A percentile compares a stretch with the other conserved stretches of the same genome.
Evolutionary conservation across 2,329 filamentous ascomycete genomes (phyloP).

Genomic region (Dactylonectria estremocensis): DNA sequence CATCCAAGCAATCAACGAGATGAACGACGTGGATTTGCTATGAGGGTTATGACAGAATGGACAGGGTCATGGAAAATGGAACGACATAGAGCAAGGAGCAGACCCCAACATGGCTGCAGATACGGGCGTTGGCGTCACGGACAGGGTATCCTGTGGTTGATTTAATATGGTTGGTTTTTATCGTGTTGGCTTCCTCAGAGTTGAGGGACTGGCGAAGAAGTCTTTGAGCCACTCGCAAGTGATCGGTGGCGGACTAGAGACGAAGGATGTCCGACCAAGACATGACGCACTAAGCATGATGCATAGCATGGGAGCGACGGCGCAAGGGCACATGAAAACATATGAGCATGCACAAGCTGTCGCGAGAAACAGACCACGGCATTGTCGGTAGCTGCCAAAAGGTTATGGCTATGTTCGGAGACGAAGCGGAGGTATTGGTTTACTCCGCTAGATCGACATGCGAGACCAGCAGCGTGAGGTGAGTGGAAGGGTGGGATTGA

Average conservation of each 20-base stretch:
- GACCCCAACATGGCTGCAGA: not conserved
- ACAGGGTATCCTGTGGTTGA: slow-evolving; percentile 27
- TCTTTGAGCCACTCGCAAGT: slow-evolving; percentile 16
- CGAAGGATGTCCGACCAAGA: slow-evolving; percentile 28
- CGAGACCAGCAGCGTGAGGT: not conserved
- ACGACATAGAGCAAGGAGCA: slow-evolving; percentile 23
- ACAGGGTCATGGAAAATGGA: slow-evolving; percentile 14
- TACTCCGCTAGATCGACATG: not conserved
- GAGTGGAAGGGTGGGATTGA: not conserved
- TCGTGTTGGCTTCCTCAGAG: slow-evolving; percentile 25
- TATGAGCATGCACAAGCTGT: slow-evolving; percentile 10
- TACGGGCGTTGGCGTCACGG: slow-evolving; percentile 27
- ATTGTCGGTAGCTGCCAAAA: not conserved
- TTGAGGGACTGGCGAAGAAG: slow-evolving; percentile 21
- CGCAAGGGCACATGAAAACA: slow-evolving; percentile 32
- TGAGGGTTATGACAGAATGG: slow-evolving; percentile 32
- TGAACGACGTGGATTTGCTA: slow-evolving; percentile 54
- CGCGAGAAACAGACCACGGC: slow-evolving; percentile 7
- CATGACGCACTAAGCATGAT: slow-evolving; percentile 21
- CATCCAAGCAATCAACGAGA: slow-evolving; percentile 59
- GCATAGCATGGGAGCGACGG: slow-evolving; percentile 50
- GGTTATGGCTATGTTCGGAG: slow-evolving; percentile 4
- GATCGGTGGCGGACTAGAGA: slow-evolving; percentile 6
- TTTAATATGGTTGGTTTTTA: slow-evolving; percentile 32
- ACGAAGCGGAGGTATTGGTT: not conserved